Evolutionary conservation across 1,284 basidiomycete genomes (phyloP).

Genomic region (Tetrapyrgos nigripes): DNA sequence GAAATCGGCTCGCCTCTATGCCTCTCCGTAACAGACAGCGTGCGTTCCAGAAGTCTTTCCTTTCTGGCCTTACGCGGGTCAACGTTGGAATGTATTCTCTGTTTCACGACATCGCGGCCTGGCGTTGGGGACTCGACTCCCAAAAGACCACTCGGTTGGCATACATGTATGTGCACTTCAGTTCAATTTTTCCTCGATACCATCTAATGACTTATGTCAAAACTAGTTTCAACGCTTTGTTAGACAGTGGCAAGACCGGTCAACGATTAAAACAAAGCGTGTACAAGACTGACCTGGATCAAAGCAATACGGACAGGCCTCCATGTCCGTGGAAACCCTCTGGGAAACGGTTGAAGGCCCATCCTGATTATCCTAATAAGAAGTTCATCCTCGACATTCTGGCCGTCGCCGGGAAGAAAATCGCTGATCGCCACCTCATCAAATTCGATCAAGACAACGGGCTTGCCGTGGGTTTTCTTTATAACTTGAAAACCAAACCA

Average conservation of each 20-base stretch:
- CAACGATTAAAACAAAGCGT: slow-evolving; percentile 44
- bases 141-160: slow-evolving; percentile 57
- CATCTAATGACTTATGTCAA: not conserved
- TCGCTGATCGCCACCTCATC: slow-evolving; percentile 34
- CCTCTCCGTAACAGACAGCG: slow-evolving; percentile 35
- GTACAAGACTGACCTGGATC: slow-evolving; percentile 39
- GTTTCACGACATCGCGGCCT: slow-evolving; percentile 64
- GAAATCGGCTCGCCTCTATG: slow-evolving; percentile 24
- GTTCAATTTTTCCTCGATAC: no score
- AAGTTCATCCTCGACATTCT: slow-evolving; percentile 42
- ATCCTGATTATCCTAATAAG: no score
- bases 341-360: no score
- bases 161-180: slow-evolving; percentile 58
- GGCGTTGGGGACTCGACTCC: slow-evolving; percentile 55
- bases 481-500: no score
- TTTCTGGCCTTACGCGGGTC: slow-evolving; percentile 57
- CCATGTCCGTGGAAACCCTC: no score
- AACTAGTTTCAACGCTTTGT: slow-evolving; percentile 57
- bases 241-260: slow-evolving; percentile 65
- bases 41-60: slow-evolving; percentile 52
- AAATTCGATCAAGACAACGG: no score
- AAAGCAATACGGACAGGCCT: no score
- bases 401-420: slow-evolving; percentile 30
- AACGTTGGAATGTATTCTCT: slow-evolving; percentile 65
- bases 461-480: no score